Conservation (phyloP, 2,329 filamentous ascomycete genomes). For the Aspergillus japonicus region DNA sequence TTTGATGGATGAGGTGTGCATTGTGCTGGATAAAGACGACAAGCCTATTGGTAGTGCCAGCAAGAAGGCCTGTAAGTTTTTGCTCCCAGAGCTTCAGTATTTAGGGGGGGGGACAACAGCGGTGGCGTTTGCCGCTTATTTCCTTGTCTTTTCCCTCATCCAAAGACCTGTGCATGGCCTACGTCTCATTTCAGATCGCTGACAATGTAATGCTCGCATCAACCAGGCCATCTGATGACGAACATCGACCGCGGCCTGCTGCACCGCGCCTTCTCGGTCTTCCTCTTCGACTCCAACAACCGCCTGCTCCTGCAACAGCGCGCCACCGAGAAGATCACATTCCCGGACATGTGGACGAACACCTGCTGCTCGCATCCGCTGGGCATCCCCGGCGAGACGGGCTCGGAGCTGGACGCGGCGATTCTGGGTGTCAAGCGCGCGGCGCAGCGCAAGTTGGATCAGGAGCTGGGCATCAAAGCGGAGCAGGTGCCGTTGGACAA, state of each 20-base stretch:
- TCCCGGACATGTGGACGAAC: conserved; percentile 99
- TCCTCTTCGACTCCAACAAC: conserved; percentile 94
- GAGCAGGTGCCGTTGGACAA: conserved; percentile 87
- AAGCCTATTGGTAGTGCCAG: conserved; percentile 90
- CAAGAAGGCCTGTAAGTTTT: conserved; percentile 87
- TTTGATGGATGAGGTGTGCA: conserved; percentile 98
- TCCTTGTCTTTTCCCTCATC: neutral
- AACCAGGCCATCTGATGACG: conserved; percentile 84
- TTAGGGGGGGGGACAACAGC: neutral
- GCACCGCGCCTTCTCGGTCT: conserved; percentile 96
- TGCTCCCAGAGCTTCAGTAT: neutral
- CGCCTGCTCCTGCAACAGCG: conserved; percentile 93
- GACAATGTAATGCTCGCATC: neutral
- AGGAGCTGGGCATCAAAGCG: conserved; percentile 88
- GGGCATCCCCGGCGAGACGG: conserved; percentile 87
- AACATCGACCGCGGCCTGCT: conserved; percentile 96
- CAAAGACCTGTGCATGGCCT: neutral
- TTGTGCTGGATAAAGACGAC: conserved; percentile 91
- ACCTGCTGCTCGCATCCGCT: conserved; percentile 98
- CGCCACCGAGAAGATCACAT: conserved; percentile 95
- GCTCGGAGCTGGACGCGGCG: conserved; percentile 74
- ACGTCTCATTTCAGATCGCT: neutral
- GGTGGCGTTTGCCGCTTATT: neutral
- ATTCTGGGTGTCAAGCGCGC: conserved; percentile 86
- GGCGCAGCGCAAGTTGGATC: conserved; percentile 87